Evolutionary conservation across 352 stramenopile genomes (phyloP).

Genomic region (Phytophthora megakarya): DNA sequence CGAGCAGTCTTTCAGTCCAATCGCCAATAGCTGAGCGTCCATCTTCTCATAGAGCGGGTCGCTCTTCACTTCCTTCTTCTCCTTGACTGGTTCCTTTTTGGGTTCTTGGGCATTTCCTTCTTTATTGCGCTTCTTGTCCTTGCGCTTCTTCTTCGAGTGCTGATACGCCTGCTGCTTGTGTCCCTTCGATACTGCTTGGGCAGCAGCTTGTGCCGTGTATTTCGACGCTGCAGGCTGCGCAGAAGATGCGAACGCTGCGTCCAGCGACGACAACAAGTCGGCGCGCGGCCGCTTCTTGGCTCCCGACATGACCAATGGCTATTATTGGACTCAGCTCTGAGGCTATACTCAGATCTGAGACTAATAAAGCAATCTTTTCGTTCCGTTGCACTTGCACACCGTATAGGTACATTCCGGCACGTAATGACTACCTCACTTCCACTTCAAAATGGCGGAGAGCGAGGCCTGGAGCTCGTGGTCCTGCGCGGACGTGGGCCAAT

Average conservation of each 20-base stretch:
- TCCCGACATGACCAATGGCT: conserved; percentile 8
- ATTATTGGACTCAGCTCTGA: conserved; percentile 30
- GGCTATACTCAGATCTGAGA: conserved; percentile 6
- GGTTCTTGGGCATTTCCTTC: conserved; percentile 8
- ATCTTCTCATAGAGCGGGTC: conserved; percentile 70
- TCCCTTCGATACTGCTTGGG: conserved; percentile 36
- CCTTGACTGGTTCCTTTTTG: neutral
- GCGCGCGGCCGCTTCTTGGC: conserved; percentile 67
- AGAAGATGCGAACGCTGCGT: conserved; percentile 63
- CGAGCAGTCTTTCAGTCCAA: conserved; percentile 76
- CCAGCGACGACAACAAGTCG: conserved; percentile 81
- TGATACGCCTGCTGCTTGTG: conserved; percentile 72
- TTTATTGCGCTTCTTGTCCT: conserved; percentile 26
- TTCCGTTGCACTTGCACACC: conserved; percentile 1
- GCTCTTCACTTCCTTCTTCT: conserved; percentile 14
- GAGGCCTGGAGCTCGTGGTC: conserved; percentile 42
- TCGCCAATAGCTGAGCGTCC: conserved; percentile 44
- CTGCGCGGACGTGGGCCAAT: conserved; percentile 44
- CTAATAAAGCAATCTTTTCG: conserved; percentile 22
- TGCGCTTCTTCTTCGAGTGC: conserved; percentile 68
- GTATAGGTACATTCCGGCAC: conserved; percentile 11
- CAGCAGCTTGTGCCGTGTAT: conserved; percentile 68
- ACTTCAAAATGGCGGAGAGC: conserved; percentile 31
- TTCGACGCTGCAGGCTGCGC: conserved; percentile 51
- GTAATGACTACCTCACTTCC: conserved; percentile 19